Evolutionary conservation across 805 yeast genomes (phyloP), one percentile per base, ranked within the genome.

Genomic region (Nakazawaea laoshanensis): DNA sequence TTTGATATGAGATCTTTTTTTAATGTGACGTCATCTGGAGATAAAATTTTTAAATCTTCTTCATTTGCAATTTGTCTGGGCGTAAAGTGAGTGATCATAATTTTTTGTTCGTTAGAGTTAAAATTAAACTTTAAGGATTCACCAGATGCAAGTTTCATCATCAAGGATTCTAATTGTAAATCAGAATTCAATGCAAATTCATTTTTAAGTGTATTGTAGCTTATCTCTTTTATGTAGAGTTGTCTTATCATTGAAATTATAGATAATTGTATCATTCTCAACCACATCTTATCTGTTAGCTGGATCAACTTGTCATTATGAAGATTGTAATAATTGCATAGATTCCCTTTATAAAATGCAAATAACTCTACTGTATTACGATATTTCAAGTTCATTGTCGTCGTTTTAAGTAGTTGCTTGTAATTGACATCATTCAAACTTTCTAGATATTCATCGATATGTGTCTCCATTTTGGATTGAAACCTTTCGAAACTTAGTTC

Each of bases 311-410:
- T 13, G 11, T 29, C 37, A 7, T 14, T 12, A 19, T 24, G 15
- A 7, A 4, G 5, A 4, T 10, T 20, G 24, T 21, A 19, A 15
- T 18, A 23, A 7, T 24, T 16, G 12, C 15, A 27, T n/a, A 36
- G 13, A 18, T 36, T 31, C 2, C 39, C 39, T 7, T 13, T 10
- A 15, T 36, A 31, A 42, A 47, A 53, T 3, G 54, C 40, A 38
- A 33, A 52, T 11, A 53, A 25, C 40, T 52, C 57, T 11, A 50
- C 29, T 9, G 48, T 31, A 17, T 28, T 26, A 12, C 24, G 24
- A 17, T 36, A 12, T 16, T 21, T 27, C 9, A 15, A n/a, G 15
- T 17, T 17, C 28, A 3, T 10, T 35, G 26, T 31, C 19, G 35
- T 33, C 12, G 35, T 38, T 19, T 34, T 40, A 17, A 27, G 41